These are phyloP conservation scores for Saururus chinensis DNA, from an alignment of 164 flowering plant species.

Conservation along the genomic window DNA sequence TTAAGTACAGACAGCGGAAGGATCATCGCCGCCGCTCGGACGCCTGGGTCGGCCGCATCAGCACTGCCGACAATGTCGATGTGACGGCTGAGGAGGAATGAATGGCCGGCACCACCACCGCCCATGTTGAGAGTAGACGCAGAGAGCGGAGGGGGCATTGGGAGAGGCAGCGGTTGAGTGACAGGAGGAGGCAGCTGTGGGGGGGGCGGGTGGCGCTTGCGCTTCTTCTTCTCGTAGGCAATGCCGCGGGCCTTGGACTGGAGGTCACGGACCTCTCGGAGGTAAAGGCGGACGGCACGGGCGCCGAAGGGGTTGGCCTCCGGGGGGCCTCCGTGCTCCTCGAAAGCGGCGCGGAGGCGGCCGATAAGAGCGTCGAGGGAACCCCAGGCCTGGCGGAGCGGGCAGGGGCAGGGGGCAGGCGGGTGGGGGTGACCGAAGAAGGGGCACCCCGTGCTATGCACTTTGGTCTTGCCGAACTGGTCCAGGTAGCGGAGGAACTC, in stretches of 20 bases:
- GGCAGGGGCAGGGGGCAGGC: constrained; percentile 61
- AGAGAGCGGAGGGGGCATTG: background rate
- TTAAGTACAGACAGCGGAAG: background rate
- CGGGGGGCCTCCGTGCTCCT: constrained; percentile 62
- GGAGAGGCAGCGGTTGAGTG: background rate
- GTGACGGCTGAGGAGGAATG: background rate
- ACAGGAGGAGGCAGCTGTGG: constrained; percentile 3
- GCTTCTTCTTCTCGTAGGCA: constrained; percentile 69
- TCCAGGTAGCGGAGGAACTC: constrained; percentile 64
- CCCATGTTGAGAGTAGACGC: background rate
- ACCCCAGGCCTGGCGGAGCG: constrained; percentile 72
- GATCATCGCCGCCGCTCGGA: background rate
- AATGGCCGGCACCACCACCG: background rate
- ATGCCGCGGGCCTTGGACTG: constrained; percentile 65
- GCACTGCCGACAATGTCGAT: background rate
- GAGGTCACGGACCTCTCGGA: constrained; percentile 52
- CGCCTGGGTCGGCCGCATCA: background rate
- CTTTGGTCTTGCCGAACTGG: constrained; percentile 72
- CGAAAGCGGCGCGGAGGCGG: constrained; percentile 65
- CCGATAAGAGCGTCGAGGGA: constrained; percentile 70
- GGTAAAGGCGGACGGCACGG: constrained; percentile 50
- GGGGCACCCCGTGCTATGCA: constrained; percentile 42
- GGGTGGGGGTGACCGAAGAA: constrained; percentile 66
- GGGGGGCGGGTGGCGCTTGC: constrained; percentile 23
- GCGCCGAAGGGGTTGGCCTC: constrained; percentile 71